A percentile compares a stretch with the other conserved stretches of the same genome.
Conservation (phyloP, 202 grass and related monocot genomes). For the Elaeis oleifera region DNA sequence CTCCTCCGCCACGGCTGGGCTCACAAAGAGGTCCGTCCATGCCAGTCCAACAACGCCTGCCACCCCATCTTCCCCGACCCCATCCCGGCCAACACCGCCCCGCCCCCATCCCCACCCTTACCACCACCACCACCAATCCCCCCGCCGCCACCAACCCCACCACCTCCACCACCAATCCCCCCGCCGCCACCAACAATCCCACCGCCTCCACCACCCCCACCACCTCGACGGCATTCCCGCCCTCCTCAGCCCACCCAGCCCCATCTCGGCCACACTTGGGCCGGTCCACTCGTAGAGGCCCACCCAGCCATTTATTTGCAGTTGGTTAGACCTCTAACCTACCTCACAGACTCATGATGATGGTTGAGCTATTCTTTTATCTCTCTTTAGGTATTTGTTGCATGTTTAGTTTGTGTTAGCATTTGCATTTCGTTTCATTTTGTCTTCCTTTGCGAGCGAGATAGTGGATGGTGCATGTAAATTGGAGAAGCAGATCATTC, state of each 20-base stretch:
- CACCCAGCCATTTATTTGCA: too few relatives aligned
- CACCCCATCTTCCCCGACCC: constrained; percentile 34
- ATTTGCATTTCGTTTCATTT: too few relatives aligned
- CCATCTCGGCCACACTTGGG: not conserved
- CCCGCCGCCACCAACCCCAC: not conserved
- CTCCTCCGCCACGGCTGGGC: constrained; percentile 36
- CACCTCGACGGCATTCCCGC: constrained; percentile 20
- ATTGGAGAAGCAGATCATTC: too few relatives aligned
- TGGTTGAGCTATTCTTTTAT: too few relatives aligned
- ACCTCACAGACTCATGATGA: too few relatives aligned
- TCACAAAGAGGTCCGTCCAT: constrained; percentile 24
- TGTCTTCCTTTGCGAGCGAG: too few relatives aligned
- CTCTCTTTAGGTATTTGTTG: too few relatives aligned
- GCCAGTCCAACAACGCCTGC: constrained; percentile 33
- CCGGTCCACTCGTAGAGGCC: not conserved
- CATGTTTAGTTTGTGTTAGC: too few relatives aligned
- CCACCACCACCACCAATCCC: not conserved
- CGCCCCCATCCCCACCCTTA: too few relatives aligned
- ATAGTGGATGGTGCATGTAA: too few relatives aligned
- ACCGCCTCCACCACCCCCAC: not conserved
- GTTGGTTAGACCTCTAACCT: too few relatives aligned
- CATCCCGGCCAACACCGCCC: constrained; percentile 22
- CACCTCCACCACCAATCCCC: not conserved
- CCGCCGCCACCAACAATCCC: not conserved
- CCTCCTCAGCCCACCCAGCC: not conserved